Base-by-base conservation (phyloP, 2,329 filamentous ascomycete genomes). In the Cladosporium halotolerans region DNA sequence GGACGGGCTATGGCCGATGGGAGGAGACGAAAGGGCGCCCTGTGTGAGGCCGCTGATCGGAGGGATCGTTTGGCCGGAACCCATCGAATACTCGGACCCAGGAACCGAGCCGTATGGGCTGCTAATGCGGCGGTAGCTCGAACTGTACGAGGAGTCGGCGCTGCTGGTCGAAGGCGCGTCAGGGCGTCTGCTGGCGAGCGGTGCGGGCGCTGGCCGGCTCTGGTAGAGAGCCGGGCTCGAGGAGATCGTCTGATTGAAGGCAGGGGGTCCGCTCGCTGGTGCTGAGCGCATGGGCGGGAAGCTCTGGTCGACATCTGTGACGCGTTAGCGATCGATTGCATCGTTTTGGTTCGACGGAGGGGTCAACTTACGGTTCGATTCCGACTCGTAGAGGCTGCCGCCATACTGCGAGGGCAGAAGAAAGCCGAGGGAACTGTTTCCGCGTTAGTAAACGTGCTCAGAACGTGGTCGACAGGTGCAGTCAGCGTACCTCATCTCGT, bases 361-460 rank as follows among this genome's bases (percentile, higher is more conserved):
- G 13, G 6, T n/a, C 18, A 31, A 63, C 66, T 55, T 58, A 69
- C 67, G 63, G 55, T 56, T 58, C 23, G 57, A 55, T 45, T 68
- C 64, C 9, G 63, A 63, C 23, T 66, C 62, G 58, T 63, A 61
- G 31, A 58, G 51, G 43, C 54, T 51, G 53, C 58, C 55, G 44
- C 64, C 65, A 60, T 69, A 69, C 39, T 67, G 65, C 39, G 66
- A 65, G 55, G 67, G 67, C 45, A 68, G 65, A 19, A 69, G 60
- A 57, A 65, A 67, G 28, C 65, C 66, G 48, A 69, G 58, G 36
- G 67, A 69, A 55, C 67, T 69, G 53, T 45, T 34, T 4, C 23
- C 7, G 23, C 23, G 23, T 28, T 28, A 28, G 23, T 7, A 3
- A 28, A 38, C 36, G 36, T 18, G 11, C 11, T 31, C 23, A 19